Conservation (phyloP, 2,329 filamentous ascomycete species). For the Pseudogymnoascus sp. region DNA sequence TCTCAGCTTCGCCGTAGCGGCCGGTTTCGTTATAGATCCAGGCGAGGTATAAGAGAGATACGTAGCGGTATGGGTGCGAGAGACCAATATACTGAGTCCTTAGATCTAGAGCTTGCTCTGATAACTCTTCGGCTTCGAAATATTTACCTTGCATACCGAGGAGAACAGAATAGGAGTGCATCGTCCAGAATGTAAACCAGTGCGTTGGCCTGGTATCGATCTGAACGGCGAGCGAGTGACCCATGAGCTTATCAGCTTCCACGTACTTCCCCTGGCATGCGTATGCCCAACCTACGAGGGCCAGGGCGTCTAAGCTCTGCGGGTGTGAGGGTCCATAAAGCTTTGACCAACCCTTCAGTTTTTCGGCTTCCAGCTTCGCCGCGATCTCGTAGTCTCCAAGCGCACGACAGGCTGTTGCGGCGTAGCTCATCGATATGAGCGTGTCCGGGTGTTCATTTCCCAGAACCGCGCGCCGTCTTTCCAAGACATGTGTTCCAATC, state of each 20-base stretch:
- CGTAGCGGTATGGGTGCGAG: neutral
- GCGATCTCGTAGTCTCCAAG: neutral
- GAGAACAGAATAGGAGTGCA: neutral
- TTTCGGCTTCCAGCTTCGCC: neutral
- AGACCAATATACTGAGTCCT: neutral
- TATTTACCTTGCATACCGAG: neutral
- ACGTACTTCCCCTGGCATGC: neutral
- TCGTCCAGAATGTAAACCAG: neutral
- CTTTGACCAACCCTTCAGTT: neutral
- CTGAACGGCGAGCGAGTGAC: neutral
- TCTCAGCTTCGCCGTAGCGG: slow-evolving; percentile 1
- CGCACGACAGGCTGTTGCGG: neutral
- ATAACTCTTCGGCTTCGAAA: neutral
- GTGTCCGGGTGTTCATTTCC: slow-evolving; percentile 15
- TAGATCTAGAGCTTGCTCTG: neutral
- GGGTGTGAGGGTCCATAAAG: neutral
- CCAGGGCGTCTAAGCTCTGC: neutral
- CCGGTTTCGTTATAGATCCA: neutral
- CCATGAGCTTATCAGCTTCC: neutral
- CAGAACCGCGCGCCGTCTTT: slow-evolving; percentile 7
- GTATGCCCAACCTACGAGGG: neutral
- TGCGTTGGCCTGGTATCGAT: neutral
- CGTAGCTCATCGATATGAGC: slow-evolving; percentile 14
- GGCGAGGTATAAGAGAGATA: neutral
- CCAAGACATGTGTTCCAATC: neutral